Evolutionary conservation across 1,139 yeast genomes (phyloP), one percentile per base, ranked within the genome.

Genomic region (Geotrichum klebahnii): DNA sequence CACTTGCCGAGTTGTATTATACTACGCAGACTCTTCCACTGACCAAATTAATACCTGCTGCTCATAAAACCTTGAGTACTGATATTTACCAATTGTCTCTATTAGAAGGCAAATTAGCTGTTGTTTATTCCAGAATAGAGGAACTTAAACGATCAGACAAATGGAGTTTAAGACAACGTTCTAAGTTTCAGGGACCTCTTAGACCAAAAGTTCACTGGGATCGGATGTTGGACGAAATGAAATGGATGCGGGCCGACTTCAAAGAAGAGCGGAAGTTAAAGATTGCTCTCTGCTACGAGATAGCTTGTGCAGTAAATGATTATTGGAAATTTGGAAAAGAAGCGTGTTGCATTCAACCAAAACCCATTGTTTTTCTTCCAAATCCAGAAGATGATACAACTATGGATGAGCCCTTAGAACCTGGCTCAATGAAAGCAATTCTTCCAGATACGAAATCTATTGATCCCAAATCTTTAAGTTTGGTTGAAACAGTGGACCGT

Each of bases 131-230:
- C 2, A 77, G 97, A 52, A 90, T 94, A 43, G 98, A 92, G 62
- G 97, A 90, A 64, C 73, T 94, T 54, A 87, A 89, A 63, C 74
- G 95, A 48, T 83, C 84, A 52, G 87, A 88, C 4, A 81, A 85
- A 60, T 94, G 98, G 98, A 84, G 96, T 24, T 71, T 90, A 51
- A 76, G 96, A 46, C 98, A 94, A 65, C 96, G 95, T 0, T 74
- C 78, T 48, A 76, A 78, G 56, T 82, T 76, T 59, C 65, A 74
- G 23, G 95, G 88, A 56, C 97, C 97, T 0, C 77, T 79, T 48
- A 67, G 76, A 8, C 64, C 70, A 19, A 72, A 67, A 31, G 71
- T 81, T 3, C 89, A 85, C 57, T 82, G 95, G 88, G 92, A 84
- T 59, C 69, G 75, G 55, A 57, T 90, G 36, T 56, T 92, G n/a